Evolutionary conservation across 805 yeast genomes (phyloP).

Genomic region (Sungouiozyma intestinalis): DNA sequence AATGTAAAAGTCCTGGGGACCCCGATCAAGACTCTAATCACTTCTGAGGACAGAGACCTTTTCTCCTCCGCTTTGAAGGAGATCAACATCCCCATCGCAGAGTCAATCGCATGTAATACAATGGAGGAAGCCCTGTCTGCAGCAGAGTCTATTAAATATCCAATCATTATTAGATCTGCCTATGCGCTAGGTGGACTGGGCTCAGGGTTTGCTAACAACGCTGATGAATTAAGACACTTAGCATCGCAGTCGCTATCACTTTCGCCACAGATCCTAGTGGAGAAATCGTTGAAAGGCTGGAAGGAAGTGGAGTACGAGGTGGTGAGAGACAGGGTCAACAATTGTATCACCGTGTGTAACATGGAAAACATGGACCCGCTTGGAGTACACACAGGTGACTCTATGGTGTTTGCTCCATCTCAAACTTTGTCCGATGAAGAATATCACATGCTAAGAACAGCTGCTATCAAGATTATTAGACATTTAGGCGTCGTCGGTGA

Average conservation of each 20-base stretch:
- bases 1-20: conserved; percentile 95
- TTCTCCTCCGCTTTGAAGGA: conserved; percentile 93
- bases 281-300: conserved; percentile 97
- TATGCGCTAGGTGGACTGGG: conserved; percentile 97
- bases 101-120: conserved; percentile 88
- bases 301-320: conserved; percentile 98
- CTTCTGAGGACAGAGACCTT: conserved; percentile 95
- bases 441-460: conserved; percentile 93
- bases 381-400: conserved; percentile 98
- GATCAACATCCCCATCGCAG: conserved; percentile 92
- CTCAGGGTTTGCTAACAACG: conserved; percentile 88
- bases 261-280: conserved; percentile 92
- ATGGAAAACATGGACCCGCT: conserved; percentile 99
- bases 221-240: conserved; percentile 72
- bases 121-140: conserved; percentile 91
- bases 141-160: conserved; percentile 81
- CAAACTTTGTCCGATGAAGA: conserved; percentile 96
- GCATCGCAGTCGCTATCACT: conserved; percentile 82
- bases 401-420: conserved; percentile 97
- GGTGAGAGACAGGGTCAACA: conserved; percentile 90
- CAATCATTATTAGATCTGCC: conserved; percentile 95
- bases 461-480: conserved; percentile 95
- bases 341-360: conserved; percentile 97
- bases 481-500: conserved; percentile 98
- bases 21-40: conserved; percentile 89